Percentiles rank a stretch among this genome's conserved stretches.
Evolutionary conservation across 352 stramenopile species (phyloP).

Genomic region (Phytopythium helicoides): DNA sequence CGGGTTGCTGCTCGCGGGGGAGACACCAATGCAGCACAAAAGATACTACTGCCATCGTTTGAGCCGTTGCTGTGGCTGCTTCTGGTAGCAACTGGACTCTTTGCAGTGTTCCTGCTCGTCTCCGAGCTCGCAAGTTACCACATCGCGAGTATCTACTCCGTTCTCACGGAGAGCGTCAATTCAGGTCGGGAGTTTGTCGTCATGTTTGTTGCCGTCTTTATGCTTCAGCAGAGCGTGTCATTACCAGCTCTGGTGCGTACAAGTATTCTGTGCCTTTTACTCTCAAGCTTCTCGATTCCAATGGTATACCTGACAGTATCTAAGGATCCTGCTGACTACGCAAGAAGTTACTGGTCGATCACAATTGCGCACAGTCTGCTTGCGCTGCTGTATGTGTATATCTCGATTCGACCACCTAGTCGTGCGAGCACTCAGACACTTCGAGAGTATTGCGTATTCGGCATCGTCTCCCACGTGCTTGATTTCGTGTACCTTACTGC

Average conservation of each 20-base stretch:
- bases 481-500: constrained; percentile 33
- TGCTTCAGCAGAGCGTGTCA: constrained; percentile 54
- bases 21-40: constrained; percentile 33
- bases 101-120: constrained; percentile 31
- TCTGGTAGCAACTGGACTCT: constrained; percentile 17
- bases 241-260: constrained; percentile 36
- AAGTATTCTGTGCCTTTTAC: constrained; percentile 20
- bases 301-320: constrained; percentile 31
- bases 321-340: constrained; percentile 11
- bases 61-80: constrained; percentile 49
- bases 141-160: constrained; percentile 8
- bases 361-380: constrained; percentile 23
- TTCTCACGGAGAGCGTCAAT: constrained; percentile 30
- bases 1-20: constrained; percentile 33
- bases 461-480: constrained; percentile 31
- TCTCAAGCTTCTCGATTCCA: constrained; percentile 39
- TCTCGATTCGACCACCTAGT: constrained; percentile 31
- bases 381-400: constrained; percentile 36
- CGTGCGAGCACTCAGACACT: constrained; percentile 41
- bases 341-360: constrained; percentile 21
- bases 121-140: constrained; percentile 22
- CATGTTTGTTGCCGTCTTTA: constrained; percentile 46
- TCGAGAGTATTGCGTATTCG: constrained; percentile 45
- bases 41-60: constrained; percentile 48
- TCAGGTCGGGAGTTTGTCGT: constrained; percentile 43